Evolutionary conservation across 2,329 filamentous ascomycete genomes (phyloP).

Genomic region (Lachnellula subtilissima): DNA sequence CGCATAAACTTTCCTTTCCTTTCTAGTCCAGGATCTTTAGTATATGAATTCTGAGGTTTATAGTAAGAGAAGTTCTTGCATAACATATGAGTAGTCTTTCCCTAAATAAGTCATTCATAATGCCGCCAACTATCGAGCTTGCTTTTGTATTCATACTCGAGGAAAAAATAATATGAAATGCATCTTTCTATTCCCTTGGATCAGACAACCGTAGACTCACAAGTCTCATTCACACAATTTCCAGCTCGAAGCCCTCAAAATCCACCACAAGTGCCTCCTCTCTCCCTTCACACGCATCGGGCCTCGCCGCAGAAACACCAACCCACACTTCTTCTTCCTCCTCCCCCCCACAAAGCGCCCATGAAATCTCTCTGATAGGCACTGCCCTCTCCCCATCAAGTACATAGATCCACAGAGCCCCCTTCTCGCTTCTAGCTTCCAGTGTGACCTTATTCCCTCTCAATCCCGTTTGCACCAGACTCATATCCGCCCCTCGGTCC

Average conservation of each 20-base stretch:
- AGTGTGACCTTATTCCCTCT: conserved; percentile 8
- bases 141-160: no score
- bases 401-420: conserved; percentile 62
- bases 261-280: conserved; percentile 52
- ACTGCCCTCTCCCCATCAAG: conserved; percentile 46
- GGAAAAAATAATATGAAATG: no score
- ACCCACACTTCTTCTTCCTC: conserved; percentile 57
- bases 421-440: neutral
- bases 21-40: no score
- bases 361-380: conserved; percentile 68
- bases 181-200: no score
- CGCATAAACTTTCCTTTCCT: no score
- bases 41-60: no score
- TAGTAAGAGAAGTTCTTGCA: no score
- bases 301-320: conserved; percentile 62
- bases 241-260: conserved; percentile 54
- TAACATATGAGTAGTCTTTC: no score
- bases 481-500: conserved; percentile 74
- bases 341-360: conserved; percentile 49
- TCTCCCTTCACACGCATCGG: conserved; percentile 39
- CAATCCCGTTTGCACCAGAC: conserved; percentile 40
- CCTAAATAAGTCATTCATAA: no score
- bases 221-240: conserved; percentile 19
- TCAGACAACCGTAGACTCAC: no score
- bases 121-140: no score